Base-by-base conservation (phyloP, 768 basidiomycete genomes). In the Sporobolomyces phaffii region DNA sequence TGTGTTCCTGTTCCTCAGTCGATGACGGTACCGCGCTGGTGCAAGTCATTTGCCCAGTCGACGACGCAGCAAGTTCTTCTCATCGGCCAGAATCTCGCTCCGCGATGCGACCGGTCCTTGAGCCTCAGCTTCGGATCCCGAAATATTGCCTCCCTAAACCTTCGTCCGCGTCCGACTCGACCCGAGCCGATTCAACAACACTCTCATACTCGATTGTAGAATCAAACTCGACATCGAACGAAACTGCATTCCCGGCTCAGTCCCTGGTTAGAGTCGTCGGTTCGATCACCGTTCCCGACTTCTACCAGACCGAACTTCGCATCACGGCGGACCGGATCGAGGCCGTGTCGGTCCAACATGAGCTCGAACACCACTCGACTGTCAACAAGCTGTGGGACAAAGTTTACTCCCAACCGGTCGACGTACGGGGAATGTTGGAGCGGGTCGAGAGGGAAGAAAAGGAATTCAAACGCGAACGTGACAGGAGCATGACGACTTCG, bases 1-100 rank as follows among this genome's bases (percentile, higher is more conserved):
- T n/a, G n/a, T n/a, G 17, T 38, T 38, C 38, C 38, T 38, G 38
- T 9, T 38, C 38, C 38, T 17, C 40, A 69, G 68, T 69, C 59
- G 68, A 69, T 41, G 68, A 69, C 43, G 68, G 68, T 6, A 69
- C 68, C 13, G 67, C 41, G 9, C 36, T 62, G 18, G 22, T 68
- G 6, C 14, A 36, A 44, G 61, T 68, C 28, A 13, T 59, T 5
- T 63, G 48, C 24, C 28, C 54, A 11, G 26, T 47, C 43, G 11
- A 48, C 18, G 18, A 33, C 15, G 10, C 28, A 4, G 15, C 47
- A 13, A n/a, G n/a, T n/a, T n/a, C n/a, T n/a, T 38, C 24, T 31
- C 24, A 1, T 10, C 9, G 8, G 20, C 24, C 33, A 2, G 3
- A 34, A n/a, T 28, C 41, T 20, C 29, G 15, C 34, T 18, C 31